Evolutionary conservation across 2,329 filamentous ascomycete species (phyloP), one percentile per base, ranked within the genome.

Genomic region (Fonsecaea multimorphosa): DNA sequence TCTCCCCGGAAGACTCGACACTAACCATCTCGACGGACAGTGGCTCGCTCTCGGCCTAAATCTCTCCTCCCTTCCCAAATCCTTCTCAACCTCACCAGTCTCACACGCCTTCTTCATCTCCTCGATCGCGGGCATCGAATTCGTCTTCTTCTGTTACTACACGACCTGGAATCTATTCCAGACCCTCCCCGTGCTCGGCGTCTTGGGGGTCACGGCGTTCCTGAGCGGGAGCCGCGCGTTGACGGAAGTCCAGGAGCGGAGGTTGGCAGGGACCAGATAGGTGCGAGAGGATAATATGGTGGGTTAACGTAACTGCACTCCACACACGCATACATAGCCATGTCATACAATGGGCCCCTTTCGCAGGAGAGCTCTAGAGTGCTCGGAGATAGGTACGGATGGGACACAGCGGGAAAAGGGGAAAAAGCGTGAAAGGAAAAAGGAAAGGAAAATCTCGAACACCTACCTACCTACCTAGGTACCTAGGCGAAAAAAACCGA

Each of bases 91-190:
- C 24, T 91, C 92, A 0, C 94, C 95, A 1, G 73, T 97, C 51
- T 89, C 94, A 4, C 94, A 99, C 76, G 82, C 83, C 32, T 78
- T 93, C 36, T 99, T 98, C 83, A 91, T 96, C 72, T 91, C 91
- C 58, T 97, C 93, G 4, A 87, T 99, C 63, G 68, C 97, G 44
- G 88, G 89, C 24, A 91, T 99, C 83, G 95, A 99, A 78, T 91
- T 86, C 16, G 88, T 97, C 63, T 97, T 99, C 81, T 94, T 95
- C 82, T 81, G 97, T 71, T 99, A 99, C 85, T 98, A 98, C 80
- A 90, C 86, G 60, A 87, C 82, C 75, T 97, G 94, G 93, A 97
- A 89, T 75, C 83, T 99, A 53, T 97, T 98, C 84, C 90, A 97
- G 82, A 88, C 87, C 14, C 83, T 99, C 57, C 93, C 93, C 3